Evolutionary conservation across 208 protist genomes (phyloP), one percentile per base, ranked within the genome.

Genomic region (Kentomonas sorsogonicus): DNA sequence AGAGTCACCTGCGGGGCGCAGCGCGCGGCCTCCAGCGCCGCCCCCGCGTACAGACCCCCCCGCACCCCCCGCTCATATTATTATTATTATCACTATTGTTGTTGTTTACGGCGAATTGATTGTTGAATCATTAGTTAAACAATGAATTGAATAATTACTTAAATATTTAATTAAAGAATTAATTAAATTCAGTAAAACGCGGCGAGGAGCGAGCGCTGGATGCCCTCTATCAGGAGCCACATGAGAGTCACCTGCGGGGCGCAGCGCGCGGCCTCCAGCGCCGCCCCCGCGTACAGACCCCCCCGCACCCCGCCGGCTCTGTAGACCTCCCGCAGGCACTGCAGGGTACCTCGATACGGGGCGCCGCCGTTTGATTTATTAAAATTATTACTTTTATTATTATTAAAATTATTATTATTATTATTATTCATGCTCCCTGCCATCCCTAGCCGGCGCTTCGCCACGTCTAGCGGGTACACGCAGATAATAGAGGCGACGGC

Each of bases 191-290:
- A 5, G 31, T 33, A 5, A 16, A 10, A 36, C n/a, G n/a, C n/a
- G n/a, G n/a, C n/a, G n/a, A n/a, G n/a, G n/a, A n/a, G n/a, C n/a
- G n/a, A 52, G 27, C 74, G 60, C 44, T 94, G 87, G 9, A 86
- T 86, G 40, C 62, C 74, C 62, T 93, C 89, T 52, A 93, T 93
- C 44, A 88, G 82, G 55, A 90, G 82, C 86, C 89, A 95, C 83
- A 92, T 95, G 33, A 95, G 72, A 44, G 91, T 72, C 4, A 95
- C 89, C 67, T 95, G 89, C 26, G 89, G 89, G 41, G 93, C 85
- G 55, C 85, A 92, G 2, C 89, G 84, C 36, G 86, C 40, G 20
- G 79, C 83, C 68, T 95, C 89, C 25, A 93, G 57, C 3, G 68
- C 23, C 6, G 79, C 58, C 4, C 89, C 89, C 0, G 76, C 76